Percentiles rank a stretch among this genome's conserved stretches.
phyloP scores from a whole-genome alignment of 164 flowering plant genomes.

The Magnolia kwangsiensis region DNA sequence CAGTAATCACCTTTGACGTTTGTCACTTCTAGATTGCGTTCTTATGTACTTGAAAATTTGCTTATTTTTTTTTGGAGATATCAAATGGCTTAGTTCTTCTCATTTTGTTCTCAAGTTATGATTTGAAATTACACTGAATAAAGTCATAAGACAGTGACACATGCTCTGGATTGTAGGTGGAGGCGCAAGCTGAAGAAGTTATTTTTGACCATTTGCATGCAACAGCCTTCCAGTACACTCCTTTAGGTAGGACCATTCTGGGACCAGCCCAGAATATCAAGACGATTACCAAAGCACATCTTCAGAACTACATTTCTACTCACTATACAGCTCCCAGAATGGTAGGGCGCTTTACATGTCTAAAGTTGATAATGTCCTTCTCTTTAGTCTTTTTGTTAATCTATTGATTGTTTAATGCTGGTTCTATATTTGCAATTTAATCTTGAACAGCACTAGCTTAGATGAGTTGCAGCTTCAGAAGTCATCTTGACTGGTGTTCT shows the following conservation, averaged over 20 bases:
- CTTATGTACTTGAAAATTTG: not conserved
- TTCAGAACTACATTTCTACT: slow-evolving; percentile 70
- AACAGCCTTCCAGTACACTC: slow-evolving; percentile 93
- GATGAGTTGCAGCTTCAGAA: not conserved
- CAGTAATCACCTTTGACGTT: not conserved
- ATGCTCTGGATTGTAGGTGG: slow-evolving; percentile 52
- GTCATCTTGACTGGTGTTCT: not conserved
- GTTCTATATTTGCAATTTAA: not conserved
- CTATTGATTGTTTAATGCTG: not conserved
- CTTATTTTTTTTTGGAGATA: not conserved
- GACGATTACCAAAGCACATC: slow-evolving; percentile 64
- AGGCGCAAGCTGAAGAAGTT: slow-evolving; percentile 86
- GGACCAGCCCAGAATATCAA: slow-evolving; percentile 87
- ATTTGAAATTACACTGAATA: not conserved
- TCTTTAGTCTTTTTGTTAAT: not conserved
- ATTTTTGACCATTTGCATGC: slow-evolving; percentile 98
- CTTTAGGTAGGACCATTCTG: slow-evolving; percentile 93
- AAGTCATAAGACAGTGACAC: not conserved
- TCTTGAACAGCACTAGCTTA: not conserved
- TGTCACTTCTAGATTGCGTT: not conserved
- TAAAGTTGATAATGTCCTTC: not conserved
- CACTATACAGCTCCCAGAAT: slow-evolving; percentile 93
- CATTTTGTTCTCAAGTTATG: not conserved
- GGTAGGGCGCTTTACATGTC: slow-evolving; percentile 35
- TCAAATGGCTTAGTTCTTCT: not conserved